Base-by-base conservation (phyloP, 1,284 basidiomycete species). In the Leccinum subfulvum region DNA sequence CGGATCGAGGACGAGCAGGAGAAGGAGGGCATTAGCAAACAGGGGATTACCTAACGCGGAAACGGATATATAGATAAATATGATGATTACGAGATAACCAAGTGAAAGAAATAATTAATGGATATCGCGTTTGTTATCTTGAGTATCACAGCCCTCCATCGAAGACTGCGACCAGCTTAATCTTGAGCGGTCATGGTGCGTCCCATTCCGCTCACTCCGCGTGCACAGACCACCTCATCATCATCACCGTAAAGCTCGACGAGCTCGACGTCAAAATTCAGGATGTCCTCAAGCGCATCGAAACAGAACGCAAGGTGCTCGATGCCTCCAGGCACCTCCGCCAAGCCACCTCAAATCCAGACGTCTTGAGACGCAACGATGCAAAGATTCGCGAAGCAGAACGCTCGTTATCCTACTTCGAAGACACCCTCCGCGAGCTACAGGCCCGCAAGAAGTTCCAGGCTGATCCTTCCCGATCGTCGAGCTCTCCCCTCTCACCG, bases 271-370 rank as follows among this genome's bases (percentile, higher is more conserved):
- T 88, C 83, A 95, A 95, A 86, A 94, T 97, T 75, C 88, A 91
- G 77, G 93, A 95, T 78, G 88, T 96, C 72, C 88, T 91, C 79
- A 89, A 87, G 77, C 91, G 92, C 77, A 96, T 97, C 77, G 86
- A 91, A 79, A 95, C 90, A 57, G 94, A 97, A 80, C 91, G 90
- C 78, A 95, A 94, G 83, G 89, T 96, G 75, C 85, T 97, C 69
- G 92, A 96, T 78, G 94, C 90, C 21, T 89, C 89, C 57, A 87
- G 91, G 73, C 83, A 87, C 66, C 82, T 97, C 64, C 85, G 90
- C 57, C 86, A 87, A 73, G 94, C 93, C 4, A 95, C 94, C 41
- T 85, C 80, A 57, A 97, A 97, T 73, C 91, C 87, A 67, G 94
- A 96, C 78, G 94, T 96, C 60, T 81, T 94, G 61, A 84, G 90